Conservation (phyloP, 805 yeast species). For the Nakazawaea populi region DNA sequence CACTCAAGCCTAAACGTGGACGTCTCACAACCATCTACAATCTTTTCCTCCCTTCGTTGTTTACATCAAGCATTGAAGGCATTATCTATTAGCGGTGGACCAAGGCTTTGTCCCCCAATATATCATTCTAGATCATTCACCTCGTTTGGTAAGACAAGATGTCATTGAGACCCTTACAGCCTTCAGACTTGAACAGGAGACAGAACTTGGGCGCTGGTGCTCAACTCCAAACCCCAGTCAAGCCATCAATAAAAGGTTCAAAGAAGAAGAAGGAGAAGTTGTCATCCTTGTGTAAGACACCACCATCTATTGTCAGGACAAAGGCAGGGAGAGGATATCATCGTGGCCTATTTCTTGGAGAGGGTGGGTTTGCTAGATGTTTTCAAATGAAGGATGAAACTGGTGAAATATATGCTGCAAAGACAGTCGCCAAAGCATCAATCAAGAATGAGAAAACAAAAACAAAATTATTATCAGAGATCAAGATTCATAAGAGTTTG, state of each 20-base stretch:
- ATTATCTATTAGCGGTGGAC: no score
- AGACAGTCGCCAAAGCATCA: constrained; percentile 95
- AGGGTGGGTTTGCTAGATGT: constrained; percentile 98
- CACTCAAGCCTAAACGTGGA: no score
- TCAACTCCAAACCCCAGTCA: constrained; percentile 31
- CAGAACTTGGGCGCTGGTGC: constrained; percentile 1
- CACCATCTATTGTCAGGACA: constrained; percentile 88
- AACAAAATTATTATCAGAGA: constrained; percentile 81
- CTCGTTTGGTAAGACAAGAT: not conserved
- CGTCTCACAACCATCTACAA: not conserved
- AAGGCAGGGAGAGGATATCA: constrained; percentile 84
- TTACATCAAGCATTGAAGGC: no score
- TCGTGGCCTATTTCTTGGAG: constrained; percentile 88
- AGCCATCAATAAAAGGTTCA: constrained; percentile 24
- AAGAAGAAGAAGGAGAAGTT: constrained; percentile 85
- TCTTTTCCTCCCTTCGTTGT: no score
- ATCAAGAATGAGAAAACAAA: constrained; percentile 87
- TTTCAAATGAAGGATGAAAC: constrained; percentile 90
- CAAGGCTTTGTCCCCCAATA: no score
- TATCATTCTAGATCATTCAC: not conserved
- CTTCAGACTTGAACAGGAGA: constrained; percentile 10
- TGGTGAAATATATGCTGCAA: constrained; percentile 90
- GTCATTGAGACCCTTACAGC: constrained; percentile 11
- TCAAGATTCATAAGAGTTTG: constrained; percentile 89
- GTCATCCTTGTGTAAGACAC: constrained; percentile 90